Evolutionary conservation across 768 basidiomycete species (phyloP), one percentile per base, ranked within the genome.

Genomic region (Leccinum pellstonianum): DNA sequence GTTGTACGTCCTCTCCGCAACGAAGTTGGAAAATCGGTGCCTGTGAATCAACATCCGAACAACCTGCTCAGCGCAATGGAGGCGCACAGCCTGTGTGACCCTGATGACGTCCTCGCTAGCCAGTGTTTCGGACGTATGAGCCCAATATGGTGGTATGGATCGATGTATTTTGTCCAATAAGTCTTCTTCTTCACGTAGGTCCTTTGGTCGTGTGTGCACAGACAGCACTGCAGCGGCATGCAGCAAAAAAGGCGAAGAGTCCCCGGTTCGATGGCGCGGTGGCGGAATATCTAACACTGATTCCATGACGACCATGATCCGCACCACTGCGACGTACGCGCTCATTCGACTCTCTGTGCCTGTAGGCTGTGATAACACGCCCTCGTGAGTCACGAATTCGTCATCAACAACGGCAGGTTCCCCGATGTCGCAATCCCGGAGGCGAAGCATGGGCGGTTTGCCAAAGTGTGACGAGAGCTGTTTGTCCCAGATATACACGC

Each of bases 401-500:
- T 97, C 95, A 70, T 95, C 95, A 19, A 95, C 84, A 19, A 90
- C 80, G 6, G 86, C 76, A 2, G 93, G 93, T 70, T 95, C 95
- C 5, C 85, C 82, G n/a, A 95, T 89, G 69, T 97, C 94, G 74
- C 93, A 95, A 70, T 96, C 94, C 62, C 91, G 81, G 61, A 95
- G 75, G 50, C 93, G 83, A 64, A 97, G 81, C 80, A 95, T 83
- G 3, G 93, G 86, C 33, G 94, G 94, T 25, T 94, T 80, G 25
- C 95, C 94, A 71, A 96, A 95, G 73, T 93, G 89, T 59, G 91
- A 89, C 11, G 86, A 80, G 7, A 94, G 85, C 68, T 95, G 94
- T 75, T 97, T 96, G 75, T 97, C 95, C 95, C 95, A 96, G 53
- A 92, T 82, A 75, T 96, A 97, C 27, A 95, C 92, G 60, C 92